Evolutionary conservation across 148 eudicot genomes (phyloP), one percentile per base, ranked within the genome.

Genomic region (Spergularia bocconei): DNA sequence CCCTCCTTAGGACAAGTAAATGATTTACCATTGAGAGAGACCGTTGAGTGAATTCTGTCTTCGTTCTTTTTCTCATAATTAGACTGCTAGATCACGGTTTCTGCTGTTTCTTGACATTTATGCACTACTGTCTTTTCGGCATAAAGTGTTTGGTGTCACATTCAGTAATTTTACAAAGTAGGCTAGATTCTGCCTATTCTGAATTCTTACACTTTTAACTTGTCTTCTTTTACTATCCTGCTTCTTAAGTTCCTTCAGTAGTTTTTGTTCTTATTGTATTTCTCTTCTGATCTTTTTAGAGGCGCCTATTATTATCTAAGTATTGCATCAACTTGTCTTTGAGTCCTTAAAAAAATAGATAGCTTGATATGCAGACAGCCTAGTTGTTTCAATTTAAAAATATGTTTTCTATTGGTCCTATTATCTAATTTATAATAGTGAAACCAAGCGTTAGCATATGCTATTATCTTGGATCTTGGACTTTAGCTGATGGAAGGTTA

Each of bases 401-500:
- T 36, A 21, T 17, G 12, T 41, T 52, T 39, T 15, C 36, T 21
- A 11, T 75, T 75, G 36, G 65, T 51, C 53, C 59, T 67, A 20
- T 55, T 20, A 9, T 44, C 10, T 55, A 36, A 41, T 36, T 7
- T 48, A 19, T 48, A 47, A 1, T 16, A 67, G 70, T 67, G 7
- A 9, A 44, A 44, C 48, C 6, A 44, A 44, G 48, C 10, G 48
- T 44, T 44, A 44, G 10, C 7, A 44, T 44, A 44, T 44, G 48
- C 48, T 68, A 68, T 5, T 76, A 44, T 58, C 73, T 74, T 47
- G 79, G 73, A 75, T 56, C 72, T 75, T 67, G 79, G 55, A 57
- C 53, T 48, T 29, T 20, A 44, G 8, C 25, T 59, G 15, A 62
- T 51, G 47, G 59, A 50, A 68, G 73, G 58, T 58, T 14, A 13